Evolutionary conservation across 495 filamentous ascomycete genomes (phyloP).

Genomic region (Articulospora tetracladia): DNA sequence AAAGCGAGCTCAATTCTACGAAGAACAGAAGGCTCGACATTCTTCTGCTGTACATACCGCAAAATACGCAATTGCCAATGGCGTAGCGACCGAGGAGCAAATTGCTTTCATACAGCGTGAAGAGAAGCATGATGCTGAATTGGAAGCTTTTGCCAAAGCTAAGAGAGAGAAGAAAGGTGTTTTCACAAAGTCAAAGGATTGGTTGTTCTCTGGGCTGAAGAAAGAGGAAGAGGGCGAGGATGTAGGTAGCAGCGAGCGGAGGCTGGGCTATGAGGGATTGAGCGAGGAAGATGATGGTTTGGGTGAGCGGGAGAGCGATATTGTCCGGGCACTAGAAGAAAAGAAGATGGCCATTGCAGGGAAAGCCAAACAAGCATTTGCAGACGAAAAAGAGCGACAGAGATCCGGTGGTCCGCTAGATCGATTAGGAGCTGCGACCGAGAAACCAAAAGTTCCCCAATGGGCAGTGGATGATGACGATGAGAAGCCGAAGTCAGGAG

Average conservation of each 20-base stretch:
- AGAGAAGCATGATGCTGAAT: slow-evolving; percentile 33
- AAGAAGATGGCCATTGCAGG: slow-evolving; percentile 25
- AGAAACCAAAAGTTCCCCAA: background rate
- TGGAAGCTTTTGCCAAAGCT: slow-evolving; percentile 36
- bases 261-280: slow-evolving; percentile 32
- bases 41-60: slow-evolving; percentile 48
- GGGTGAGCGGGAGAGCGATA: slow-evolving; percentile 34
- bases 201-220: slow-evolving; percentile 37
- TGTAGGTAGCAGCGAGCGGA: slow-evolving; percentile 26
- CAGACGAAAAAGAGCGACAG: slow-evolving; percentile 45
- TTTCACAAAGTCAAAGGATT: slow-evolving; percentile 36
- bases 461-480: slow-evolving; percentile 1
- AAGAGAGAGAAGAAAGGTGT: slow-evolving; percentile 32
- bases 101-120: slow-evolving; percentile 56
- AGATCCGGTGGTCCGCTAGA: slow-evolving; percentile 44
- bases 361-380: slow-evolving; percentile 43
- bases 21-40: slow-evolving; percentile 56
- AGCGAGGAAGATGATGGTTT: slow-evolving; percentile 34
- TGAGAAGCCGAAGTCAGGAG: slow-evolving; percentile 18
- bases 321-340: slow-evolving; percentile 34
- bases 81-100: slow-evolving; percentile 58
- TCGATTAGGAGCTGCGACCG: slow-evolving; percentile 29
- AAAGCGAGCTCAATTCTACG: slow-evolving; percentile 60
- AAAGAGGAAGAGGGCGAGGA: slow-evolving; percentile 38
- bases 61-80: slow-evolving; percentile 55